Evolutionary conservation across 768 basidiomycete species (phyloP), one percentile per base, ranked within the genome.

Genomic region (Tephrocybe sp.): DNA sequence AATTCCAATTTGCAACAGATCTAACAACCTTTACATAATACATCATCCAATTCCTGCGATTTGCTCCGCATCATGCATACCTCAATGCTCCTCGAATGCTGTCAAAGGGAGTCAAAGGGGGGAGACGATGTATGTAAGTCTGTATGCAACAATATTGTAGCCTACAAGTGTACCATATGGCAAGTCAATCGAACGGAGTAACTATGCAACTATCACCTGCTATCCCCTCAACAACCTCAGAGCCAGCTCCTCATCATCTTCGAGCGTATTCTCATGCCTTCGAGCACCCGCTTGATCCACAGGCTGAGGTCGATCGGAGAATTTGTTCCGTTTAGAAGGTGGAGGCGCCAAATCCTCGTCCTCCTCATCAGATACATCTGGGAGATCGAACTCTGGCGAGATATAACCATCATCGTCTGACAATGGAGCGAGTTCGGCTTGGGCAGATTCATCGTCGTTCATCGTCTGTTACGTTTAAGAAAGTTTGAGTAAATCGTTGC

Each of bases 361-460:
- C 3, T 65, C 62, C 13, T 52, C 63, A 49, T 44, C 51, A 11
- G 46, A 40, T 19, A 34, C 6, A 18, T 51, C 23, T 58, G 65
- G 22, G 62, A 84, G 56, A 54, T 84, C 80, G 56, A 91, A 87
- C 31, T 81, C 79, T 1, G 87, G 89, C 1, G 83, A 85, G 9
- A 82, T 76, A 63, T 88, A 86, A 0, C 86, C 86, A 57, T 86
- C 84, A 51, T 79, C 80, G 8, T 61, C 60, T 1, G 57, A 43
- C 15, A 58, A 65, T 2, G 62, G 72, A 19, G 67, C 61, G 16
- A 70, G 69, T 15, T 72, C 69, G 30, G 76, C 58, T 4, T 42
- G 47, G 18, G 31, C 23, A 7, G 33, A 64, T 13, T 61, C 67
- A 3, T 58, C 70, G 13, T 60, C 68, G 16, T 59, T 69, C 53